Conservation (phyloP, 75 land plant species). For the Picea sitchensis region DNA sequence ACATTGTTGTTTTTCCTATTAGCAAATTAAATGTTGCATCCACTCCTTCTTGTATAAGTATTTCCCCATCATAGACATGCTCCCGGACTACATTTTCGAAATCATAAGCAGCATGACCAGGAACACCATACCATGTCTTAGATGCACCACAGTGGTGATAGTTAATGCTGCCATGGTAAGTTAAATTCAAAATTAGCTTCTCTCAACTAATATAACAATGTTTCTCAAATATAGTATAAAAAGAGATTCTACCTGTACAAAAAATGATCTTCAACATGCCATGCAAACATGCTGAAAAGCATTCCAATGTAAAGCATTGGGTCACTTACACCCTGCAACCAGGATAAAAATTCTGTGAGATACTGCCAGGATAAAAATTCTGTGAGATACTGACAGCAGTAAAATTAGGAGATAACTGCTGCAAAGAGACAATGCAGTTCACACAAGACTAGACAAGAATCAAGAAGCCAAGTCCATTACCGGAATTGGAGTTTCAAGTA, state of each 20-base stretch:
- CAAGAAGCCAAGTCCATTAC: conserved; percentile 24
- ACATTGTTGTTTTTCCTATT: conserved; percentile 89
- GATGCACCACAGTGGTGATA: conserved; percentile 98
- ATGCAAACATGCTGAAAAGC: conserved; percentile 97
- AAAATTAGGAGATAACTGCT: not conserved
- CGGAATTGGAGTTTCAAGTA: conserved; percentile 67
- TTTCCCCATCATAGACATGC: conserved; percentile 64
- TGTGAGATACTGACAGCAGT: not conserved
- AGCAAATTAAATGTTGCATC: conserved; percentile 86
- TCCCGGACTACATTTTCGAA: conserved; percentile 74
- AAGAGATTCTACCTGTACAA: conserved; percentile 63
- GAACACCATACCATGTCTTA: conserved; percentile 96
- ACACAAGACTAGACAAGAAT: not conserved
- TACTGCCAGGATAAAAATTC: not conserved
- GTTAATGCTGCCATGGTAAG: conserved; percentile 58
- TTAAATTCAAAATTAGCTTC: not conserved
- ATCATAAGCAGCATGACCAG: conserved; percentile 73
- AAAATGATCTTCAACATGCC: conserved; percentile 98
- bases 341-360: not conserved
- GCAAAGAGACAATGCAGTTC: not conserved
- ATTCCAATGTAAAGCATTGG: conserved; percentile 99
- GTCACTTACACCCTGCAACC: conserved; percentile 80
- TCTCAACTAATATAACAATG: not conserved
- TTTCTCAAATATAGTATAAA: not conserved
- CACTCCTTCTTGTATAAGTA: conserved; percentile 50